phyloP scores from a whole-genome alignment of 768 basidiomycete species.

The Dentipellis sp. region DNA sequence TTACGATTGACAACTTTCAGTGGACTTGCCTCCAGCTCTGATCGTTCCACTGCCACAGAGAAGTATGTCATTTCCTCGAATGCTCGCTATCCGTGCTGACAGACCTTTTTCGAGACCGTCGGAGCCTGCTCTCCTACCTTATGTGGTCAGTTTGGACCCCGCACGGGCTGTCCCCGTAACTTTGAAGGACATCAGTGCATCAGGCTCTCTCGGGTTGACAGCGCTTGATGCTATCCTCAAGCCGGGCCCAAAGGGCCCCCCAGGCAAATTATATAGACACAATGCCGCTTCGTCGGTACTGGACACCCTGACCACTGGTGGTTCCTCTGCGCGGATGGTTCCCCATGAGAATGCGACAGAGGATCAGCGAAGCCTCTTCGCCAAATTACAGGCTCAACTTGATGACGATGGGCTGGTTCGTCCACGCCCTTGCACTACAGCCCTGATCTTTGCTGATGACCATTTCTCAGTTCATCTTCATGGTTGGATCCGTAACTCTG shows the following conservation, averaged over 20 bases:
- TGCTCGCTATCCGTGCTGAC: background rate
- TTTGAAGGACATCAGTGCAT: conserved; percentile 10
- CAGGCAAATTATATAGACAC: conserved; percentile 16
- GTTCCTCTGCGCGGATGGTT: conserved; percentile 12
- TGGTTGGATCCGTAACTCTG: conserved; percentile 9
- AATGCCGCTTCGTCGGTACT: conserved; percentile 9
- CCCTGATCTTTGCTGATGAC: background rate
- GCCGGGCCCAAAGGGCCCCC: conserved; percentile 9
- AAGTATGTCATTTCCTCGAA: background rate
- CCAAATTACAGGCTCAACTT: conserved; percentile 6
- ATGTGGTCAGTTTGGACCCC: background rate
- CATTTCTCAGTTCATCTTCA: conserved; percentile 8
- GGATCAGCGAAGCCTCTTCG: conserved; percentile 6
- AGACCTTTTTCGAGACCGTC: background rate
- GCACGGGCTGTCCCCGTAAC: conserved; percentile 7
- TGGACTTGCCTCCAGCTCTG: conserved; percentile 5
- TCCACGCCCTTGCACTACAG: background rate
- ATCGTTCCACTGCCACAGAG: background rate
- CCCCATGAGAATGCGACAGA: conserved; percentile 6
- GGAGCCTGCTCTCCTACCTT: background rate
- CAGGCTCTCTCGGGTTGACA: background rate
- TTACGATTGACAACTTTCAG: background rate
- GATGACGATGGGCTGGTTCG: conserved; percentile 11
- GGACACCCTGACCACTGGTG: conserved; percentile 13
- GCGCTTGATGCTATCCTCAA: conserved; percentile 3